phyloP scores from a whole-genome alignment of 441 rosid genomes.

The Rhodomyrtus psidioides region DNA sequence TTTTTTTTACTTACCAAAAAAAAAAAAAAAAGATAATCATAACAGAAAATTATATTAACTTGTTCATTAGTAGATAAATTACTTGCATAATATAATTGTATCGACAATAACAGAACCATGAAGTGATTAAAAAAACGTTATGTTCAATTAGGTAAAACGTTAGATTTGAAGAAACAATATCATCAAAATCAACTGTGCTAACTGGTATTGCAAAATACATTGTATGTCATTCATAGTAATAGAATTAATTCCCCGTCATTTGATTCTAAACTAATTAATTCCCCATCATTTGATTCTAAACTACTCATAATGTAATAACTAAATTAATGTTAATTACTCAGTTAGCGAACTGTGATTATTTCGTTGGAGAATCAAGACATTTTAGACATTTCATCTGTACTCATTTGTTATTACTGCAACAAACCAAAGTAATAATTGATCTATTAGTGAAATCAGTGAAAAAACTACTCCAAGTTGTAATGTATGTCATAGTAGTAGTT shows the following conservation, averaged over 20 bases:
- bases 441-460: no score
- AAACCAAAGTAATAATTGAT: neutral
- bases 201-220: neutral
- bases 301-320: no score
- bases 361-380: neutral
- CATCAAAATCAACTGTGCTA: neutral
- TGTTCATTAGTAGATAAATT: neutral
- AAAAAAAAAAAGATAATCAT: no score
- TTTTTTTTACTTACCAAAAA: no score
- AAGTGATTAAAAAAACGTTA: neutral
- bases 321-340: no score
- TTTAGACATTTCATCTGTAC: neutral
- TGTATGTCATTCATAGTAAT: no score
- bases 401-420: neutral
- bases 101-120: neutral
- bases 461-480: no score
- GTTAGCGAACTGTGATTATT: neutral
- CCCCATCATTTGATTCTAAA: neutral
- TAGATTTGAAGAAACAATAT: neutral
- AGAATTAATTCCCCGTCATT: no score
- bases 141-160: neutral
- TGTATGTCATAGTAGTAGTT: no score
- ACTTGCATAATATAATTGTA: neutral
- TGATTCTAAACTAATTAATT: no score
- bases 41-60: neutral